These are phyloP conservation scores for Suhomyces xylopsoci DNA, from an alignment of 805 yeast species.

Conservation along the genomic window DNA sequence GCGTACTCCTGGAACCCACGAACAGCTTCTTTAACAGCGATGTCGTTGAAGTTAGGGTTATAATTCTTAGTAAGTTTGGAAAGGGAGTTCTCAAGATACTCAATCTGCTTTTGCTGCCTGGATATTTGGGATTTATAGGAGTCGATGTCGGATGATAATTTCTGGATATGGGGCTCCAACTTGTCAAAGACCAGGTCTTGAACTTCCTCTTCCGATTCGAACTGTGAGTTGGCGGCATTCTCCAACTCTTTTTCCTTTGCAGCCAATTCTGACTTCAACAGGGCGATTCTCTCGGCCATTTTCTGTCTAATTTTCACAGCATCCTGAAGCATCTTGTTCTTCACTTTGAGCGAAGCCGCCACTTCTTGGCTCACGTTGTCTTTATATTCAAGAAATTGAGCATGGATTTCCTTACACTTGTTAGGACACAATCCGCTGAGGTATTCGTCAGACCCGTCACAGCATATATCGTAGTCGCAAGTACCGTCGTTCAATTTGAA, in stretches of 20 bases:
- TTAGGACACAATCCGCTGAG: conserved; percentile 48
- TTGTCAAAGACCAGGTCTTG: conserved; percentile 13
- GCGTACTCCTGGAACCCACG: conserved; percentile 48
- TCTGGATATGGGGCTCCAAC: conserved; percentile 15
- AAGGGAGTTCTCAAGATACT: conserved; percentile 46
- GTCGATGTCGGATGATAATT: conserved; percentile 4
- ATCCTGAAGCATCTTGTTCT: conserved; percentile 19
- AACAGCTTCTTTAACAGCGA: conserved; percentile 76
- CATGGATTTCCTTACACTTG: conserved; percentile 50
- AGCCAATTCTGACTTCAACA: conserved; percentile 6
- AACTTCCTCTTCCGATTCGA: conserved; percentile 1
- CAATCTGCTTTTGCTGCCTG: conserved; percentile 17
- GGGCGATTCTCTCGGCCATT: conserved; percentile 10
- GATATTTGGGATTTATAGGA: conserved; percentile 5
- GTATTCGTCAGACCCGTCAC: conserved; percentile 91
- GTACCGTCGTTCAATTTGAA: conserved; percentile 81
- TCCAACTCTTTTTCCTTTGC: background rate
- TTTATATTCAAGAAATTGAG: conserved; percentile 25
- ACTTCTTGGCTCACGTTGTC: conserved; percentile 12
- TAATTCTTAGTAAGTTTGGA: conserved; percentile 52
- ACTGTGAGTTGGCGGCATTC: background rate
- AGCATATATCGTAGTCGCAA: conserved; percentile 85
- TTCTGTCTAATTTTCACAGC: conserved; percentile 17
- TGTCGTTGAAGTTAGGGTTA: conserved; percentile 82
- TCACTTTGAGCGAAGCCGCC: conserved; percentile 25